Conservation (phyloP, 148 eudicot genomes). For the Simmondsia chinensis region DNA sequence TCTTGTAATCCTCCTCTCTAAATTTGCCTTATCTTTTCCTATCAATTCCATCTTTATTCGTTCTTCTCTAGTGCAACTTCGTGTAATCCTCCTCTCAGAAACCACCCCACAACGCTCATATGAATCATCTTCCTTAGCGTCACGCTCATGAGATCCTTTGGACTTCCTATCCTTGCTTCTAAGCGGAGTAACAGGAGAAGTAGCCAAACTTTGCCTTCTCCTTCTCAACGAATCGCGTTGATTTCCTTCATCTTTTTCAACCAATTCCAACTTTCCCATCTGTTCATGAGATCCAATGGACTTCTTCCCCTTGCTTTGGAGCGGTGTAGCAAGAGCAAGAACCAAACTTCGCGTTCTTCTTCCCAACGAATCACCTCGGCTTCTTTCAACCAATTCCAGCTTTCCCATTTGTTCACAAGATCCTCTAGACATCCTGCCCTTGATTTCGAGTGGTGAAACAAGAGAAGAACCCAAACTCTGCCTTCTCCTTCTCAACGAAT, state of each 20-base stretch:
- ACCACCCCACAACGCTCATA: background rate
- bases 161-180: conserved; percentile 6
- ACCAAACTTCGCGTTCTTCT: too few relatives aligned
- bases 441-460: too few relatives aligned
- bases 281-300: too few relatives aligned
- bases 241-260: background rate
- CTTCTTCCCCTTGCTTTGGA: too few relatives aligned
- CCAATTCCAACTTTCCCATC: too few relatives aligned
- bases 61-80: conserved; percentile 11
- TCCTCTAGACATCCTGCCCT: too few relatives aligned
- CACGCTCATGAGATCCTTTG: background rate
- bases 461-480: too few relatives aligned
- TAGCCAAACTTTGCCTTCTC: background rate
- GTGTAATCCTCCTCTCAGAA: conserved; percentile 10
- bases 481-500: too few relatives aligned
- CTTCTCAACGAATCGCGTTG: background rate
- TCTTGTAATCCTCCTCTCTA: conserved; percentile 12
- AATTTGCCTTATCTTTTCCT: background rate
- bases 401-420: too few relatives aligned
- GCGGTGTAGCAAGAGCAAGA: too few relatives aligned
- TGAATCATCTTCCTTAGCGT: conserved; percentile 3
- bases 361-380: too few relatives aligned
- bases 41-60: background rate
- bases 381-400: too few relatives aligned
- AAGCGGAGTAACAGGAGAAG: conserved; percentile 16